These are phyloP conservation scores for Pholiota conissans DNA, from an alignment of 768 basidiomycete genomes.

Conservation along the genomic window DNA sequence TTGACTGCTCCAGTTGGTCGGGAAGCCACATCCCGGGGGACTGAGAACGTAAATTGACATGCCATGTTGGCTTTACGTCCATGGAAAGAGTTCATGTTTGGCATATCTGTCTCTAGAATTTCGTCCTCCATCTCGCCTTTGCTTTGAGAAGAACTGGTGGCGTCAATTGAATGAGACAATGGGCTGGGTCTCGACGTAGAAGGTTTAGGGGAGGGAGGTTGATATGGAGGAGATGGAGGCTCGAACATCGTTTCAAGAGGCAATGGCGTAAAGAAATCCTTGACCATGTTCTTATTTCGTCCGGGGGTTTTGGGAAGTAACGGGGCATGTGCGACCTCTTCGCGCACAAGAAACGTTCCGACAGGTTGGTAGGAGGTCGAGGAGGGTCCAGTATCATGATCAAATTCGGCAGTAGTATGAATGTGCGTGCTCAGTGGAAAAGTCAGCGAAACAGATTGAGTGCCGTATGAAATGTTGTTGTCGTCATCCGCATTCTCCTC, in stretches of 20 bases:
- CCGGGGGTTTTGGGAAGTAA: constrained; percentile 70
- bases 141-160: not conserved
- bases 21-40: constrained; percentile 42
- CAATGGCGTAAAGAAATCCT: constrained; percentile 86
- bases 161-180: constrained; percentile 8
- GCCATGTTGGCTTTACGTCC: constrained; percentile 47
- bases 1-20: constrained; percentile 26
- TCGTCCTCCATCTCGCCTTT: constrained; percentile 33
- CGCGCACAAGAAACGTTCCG: constrained; percentile 78
- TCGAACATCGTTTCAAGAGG: constrained; percentile 92
- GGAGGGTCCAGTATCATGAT: constrained; percentile 24
- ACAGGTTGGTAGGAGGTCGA: constrained; percentile 33
- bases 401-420: constrained; percentile 42
- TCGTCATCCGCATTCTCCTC: constrained; percentile 36
- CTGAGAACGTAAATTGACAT: constrained; percentile 74
- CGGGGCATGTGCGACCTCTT: constrained; percentile 57
- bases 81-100: constrained; percentile 45
- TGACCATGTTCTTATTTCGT: constrained; percentile 54
- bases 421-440: constrained; percentile 54
- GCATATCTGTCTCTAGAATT: constrained; percentile 49
- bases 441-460: constrained; percentile 61
- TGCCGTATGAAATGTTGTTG: constrained; percentile 44
- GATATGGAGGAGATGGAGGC: constrained; percentile 78
- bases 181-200: constrained; percentile 12
- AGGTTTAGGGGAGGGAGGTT: constrained; percentile 13